phyloP scores from a whole-genome alignment of 768 basidiomycete genomes.

The Clitopilus hobsonii region DNA sequence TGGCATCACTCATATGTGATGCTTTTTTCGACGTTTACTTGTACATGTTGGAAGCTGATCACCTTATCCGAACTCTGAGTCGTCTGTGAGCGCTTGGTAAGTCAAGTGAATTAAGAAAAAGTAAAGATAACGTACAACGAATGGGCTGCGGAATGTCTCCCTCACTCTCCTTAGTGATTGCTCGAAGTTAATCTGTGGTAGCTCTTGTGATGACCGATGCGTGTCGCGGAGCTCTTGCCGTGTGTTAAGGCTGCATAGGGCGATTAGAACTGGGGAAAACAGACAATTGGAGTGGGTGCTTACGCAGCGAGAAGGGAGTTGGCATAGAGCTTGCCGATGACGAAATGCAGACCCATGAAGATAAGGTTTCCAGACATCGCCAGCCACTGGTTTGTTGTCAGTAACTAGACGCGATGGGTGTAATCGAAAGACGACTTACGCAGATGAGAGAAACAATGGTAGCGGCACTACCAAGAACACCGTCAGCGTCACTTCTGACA shows the following conservation, averaged over 20 bases:
- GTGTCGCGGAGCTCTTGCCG: slow-evolving; percentile 3
- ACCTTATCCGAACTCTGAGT: background rate
- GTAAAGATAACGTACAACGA: background rate
- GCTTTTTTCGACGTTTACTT: slow-evolving; percentile 3
- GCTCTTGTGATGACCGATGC: background rate
- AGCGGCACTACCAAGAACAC: slow-evolving; percentile 1
- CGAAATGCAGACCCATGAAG: slow-evolving; percentile 9
- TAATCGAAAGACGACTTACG: background rate
- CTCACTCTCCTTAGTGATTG: background rate
- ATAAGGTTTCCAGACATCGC: slow-evolving; percentile 2
- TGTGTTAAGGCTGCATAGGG: background rate
- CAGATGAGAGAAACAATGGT: slow-evolving; percentile 7
- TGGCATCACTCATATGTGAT: background rate
- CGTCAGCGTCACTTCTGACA: background rate
- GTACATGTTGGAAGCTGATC: background rate
- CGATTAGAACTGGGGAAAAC: background rate
- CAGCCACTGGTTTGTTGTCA: slow-evolving; percentile 3
- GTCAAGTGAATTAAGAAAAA: background rate
- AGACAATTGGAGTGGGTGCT: background rate
- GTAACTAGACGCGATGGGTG: background rate
- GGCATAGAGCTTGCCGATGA: slow-evolving; percentile 7
- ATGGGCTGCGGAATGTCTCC: background rate
- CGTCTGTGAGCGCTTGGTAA: background rate
- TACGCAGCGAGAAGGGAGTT: slow-evolving; percentile 8
- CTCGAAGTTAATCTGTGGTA: background rate